These are phyloP conservation scores for Termitomyces sp. DNA, from an alignment of 768 basidiomycete genomes.

Conservation along the genomic window DNA sequence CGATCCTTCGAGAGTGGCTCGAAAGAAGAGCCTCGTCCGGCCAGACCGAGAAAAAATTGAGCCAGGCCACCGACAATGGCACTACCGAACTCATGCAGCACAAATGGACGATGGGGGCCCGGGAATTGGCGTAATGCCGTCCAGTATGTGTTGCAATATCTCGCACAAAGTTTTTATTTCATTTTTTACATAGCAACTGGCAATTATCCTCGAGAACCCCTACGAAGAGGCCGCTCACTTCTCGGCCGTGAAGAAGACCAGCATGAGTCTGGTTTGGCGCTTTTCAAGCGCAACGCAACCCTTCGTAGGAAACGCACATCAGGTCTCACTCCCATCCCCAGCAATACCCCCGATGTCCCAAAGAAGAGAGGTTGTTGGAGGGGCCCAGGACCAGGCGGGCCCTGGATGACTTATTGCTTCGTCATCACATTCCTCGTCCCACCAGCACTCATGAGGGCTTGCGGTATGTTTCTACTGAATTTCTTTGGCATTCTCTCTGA, in stretches of 20 bases:
- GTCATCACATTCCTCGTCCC: conserved; percentile 85
- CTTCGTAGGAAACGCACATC: conserved; percentile 65
- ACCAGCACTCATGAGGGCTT: conserved; percentile 66
- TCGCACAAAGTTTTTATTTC: conserved; percentile 11
- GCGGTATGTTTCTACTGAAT: conserved; percentile 56
- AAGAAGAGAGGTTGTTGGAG: conserved; percentile 58
- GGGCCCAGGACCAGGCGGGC: conserved; percentile 86
- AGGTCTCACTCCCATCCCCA: conserved; percentile 39
- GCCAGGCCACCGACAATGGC: conserved; percentile 90
- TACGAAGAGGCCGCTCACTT: conserved; percentile 87
- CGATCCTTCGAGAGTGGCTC: conserved; percentile 52
- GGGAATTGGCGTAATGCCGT: conserved; percentile 73
- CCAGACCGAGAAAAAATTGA: conserved; percentile 98
- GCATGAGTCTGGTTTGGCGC: conserved; percentile 87
- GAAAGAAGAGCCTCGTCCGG: conserved; percentile 90
- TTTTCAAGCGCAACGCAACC: conserved; percentile 86
- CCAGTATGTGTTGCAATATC: conserved; percentile 55
- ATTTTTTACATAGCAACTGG: conserved; percentile 59
- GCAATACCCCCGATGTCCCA: conserved; percentile 33
- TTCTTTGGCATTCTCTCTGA: neutral
- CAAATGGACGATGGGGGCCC: conserved; percentile 70
- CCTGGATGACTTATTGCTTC: conserved; percentile 95
- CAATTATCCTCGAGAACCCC: conserved; percentile 59
- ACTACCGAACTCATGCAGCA: conserved; percentile 87
- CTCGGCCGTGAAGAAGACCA: conserved; percentile 89